These are phyloP conservation scores for Byssochlamys sp. DNA, from an alignment of 2,329 filamentous ascomycete species.

Conservation along the genomic window DNA sequence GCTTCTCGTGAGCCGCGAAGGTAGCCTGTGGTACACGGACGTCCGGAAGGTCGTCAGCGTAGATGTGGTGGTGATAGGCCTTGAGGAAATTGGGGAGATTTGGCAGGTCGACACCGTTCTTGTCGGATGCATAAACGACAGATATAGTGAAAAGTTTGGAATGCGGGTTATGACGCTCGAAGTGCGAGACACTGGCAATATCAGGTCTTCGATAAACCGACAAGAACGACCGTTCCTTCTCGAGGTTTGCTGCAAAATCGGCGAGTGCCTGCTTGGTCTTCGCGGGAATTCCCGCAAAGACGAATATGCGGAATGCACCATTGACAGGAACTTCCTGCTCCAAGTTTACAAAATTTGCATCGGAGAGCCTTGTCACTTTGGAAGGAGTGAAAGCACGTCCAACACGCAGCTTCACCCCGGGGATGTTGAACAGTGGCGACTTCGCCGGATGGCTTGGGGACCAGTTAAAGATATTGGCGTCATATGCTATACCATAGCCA, in stretches of 20 bases:
- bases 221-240: conserved; percentile 63
- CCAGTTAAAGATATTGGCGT: conserved; percentile 77
- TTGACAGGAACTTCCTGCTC: conserved; percentile 86
- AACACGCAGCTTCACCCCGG: conserved; percentile 56
- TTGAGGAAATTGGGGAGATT: conserved; percentile 62
- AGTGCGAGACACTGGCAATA: conserved; percentile 55
- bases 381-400: conserved; percentile 69
- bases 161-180: conserved; percentile 78
- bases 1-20: conserved; percentile 74
- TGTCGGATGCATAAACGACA: conserved; percentile 60
- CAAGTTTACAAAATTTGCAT: conserved; percentile 80
- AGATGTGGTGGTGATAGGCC: conserved; percentile 71
- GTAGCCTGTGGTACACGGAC: conserved; percentile 57
- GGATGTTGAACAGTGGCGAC: conserved; percentile 59
- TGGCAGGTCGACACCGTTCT: conserved; percentile 62
- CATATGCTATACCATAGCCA: conserved; percentile 81
- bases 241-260: conserved; percentile 59
- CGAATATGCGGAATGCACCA: conserved; percentile 74
- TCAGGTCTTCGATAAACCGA: conserved; percentile 55
- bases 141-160: conserved; percentile 71
- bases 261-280: conserved; percentile 53
- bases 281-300: conserved; percentile 65
- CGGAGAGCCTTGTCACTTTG: conserved; percentile 74
- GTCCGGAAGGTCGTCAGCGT: conserved; percentile 75
- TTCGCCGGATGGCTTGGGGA: conserved; percentile 60